Evolutionary conservation across 495 filamentous ascomycete species (phyloP).

Genomic region (Penicillium cosmopolitanum): DNA sequence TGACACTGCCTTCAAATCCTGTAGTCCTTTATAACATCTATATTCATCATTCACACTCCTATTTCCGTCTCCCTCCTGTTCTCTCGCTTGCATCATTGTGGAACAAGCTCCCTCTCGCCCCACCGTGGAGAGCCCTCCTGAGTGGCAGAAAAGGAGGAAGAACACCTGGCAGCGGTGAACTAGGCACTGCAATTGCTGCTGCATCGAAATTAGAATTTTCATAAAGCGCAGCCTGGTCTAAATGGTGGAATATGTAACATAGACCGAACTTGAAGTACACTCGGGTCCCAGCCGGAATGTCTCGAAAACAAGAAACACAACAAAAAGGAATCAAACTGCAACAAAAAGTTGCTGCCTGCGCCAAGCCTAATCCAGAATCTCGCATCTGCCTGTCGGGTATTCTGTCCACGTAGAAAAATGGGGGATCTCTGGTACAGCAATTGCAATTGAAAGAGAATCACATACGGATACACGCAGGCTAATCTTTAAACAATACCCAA

Average conservation of each 20-base stretch:
- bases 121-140: background rate
- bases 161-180: background rate
- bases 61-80: background rate
- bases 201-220: too few relatives aligned
- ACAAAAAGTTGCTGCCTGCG: conserved; percentile 3
- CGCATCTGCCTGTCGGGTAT: background rate
- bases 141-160: background rate
- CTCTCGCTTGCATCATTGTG: background rate
- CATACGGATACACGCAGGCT: too few relatives aligned
- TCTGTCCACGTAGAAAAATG: background rate
- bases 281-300: background rate
- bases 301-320: background rate
- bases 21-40: background rate
- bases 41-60: background rate
- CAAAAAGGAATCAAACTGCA: background rate
- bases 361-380: background rate
- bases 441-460: too few relatives aligned
- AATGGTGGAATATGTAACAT: too few relatives aligned
- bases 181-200: background rate
- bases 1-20: too few relatives aligned
- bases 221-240: too few relatives aligned
- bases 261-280: background rate
- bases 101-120: background rate
- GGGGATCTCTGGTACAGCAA: background rate
- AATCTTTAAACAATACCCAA: too few relatives aligned